Evolutionary conservation across 2,329 filamentous ascomycete species (phyloP).

Genomic region (Domatiomyces globalis): DNA sequence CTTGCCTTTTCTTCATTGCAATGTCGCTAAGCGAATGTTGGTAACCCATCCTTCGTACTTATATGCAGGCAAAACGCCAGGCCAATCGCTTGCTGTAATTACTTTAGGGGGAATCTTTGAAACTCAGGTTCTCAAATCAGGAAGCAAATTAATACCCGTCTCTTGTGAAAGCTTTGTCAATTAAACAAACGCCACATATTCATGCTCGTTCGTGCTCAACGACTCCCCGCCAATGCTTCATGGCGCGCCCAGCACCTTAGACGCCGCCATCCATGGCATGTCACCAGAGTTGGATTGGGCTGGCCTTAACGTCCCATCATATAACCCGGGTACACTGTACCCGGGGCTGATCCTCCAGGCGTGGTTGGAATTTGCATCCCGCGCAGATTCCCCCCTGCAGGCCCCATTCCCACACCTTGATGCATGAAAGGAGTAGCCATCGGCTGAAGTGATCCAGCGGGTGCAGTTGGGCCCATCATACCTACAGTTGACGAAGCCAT

Average conservation of each 20-base stretch:
- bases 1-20: neutral
- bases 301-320: conserved; percentile 32
- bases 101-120: neutral
- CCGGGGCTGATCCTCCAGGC: conserved; percentile 20
- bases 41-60: neutral
- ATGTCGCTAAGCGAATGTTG: neutral
- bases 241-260: neutral
- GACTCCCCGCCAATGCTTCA: neutral
- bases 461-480: conserved; percentile 8
- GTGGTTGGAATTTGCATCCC: conserved; percentile 21
- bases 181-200: neutral
- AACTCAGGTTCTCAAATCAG: neutral
- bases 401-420: conserved; percentile 18
- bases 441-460: neutral
- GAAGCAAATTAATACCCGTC: neutral
- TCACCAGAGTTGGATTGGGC: neutral
- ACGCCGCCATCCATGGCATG: neutral
- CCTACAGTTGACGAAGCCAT: conserved; percentile 21
- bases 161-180: neutral
- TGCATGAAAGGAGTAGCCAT: conserved; percentile 13
- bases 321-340: conserved; percentile 32
- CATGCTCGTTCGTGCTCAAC: neutral
- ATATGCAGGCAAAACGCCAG: neutral
- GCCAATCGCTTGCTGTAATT: neutral
- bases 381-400: conserved; percentile 20